These are phyloP conservation scores for Claviceps capensis DNA, from an alignment of 2,329 filamentous ascomycete species.

Conservation along the genomic window DNA sequence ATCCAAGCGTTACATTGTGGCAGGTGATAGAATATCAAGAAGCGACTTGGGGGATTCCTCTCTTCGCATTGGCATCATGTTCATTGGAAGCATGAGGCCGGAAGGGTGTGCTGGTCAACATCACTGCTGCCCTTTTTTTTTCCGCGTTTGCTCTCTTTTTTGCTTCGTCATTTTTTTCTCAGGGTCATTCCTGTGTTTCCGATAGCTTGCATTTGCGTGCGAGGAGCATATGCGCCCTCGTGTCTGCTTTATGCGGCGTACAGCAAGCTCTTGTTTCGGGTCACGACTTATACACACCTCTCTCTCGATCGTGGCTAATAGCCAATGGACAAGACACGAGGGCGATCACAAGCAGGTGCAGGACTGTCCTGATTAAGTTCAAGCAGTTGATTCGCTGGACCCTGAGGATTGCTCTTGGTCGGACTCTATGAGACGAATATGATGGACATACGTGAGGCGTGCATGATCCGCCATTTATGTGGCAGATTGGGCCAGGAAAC, in stretches of 20 bases:
- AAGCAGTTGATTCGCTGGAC: not conserved
- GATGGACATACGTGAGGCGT: not conserved
- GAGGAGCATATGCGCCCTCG: not conserved
- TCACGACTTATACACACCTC: not conserved
- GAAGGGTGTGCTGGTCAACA: not conserved
- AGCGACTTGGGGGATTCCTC: not conserved
- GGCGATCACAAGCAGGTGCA: not conserved
- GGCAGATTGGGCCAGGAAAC: not conserved
- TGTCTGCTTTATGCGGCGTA: not conserved
- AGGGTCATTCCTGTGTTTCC: not conserved
- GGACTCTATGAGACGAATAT: not conserved
- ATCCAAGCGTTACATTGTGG: not conserved
- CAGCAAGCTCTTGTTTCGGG: not conserved
- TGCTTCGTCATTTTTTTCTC: not conserved
- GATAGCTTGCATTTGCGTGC: not conserved
- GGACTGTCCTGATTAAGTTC: not conserved
- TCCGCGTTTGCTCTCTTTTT: not conserved
- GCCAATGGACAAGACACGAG: not conserved
- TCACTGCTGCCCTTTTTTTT: not conserved
- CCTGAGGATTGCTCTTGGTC: not conserved
- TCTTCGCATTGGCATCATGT: not conserved
- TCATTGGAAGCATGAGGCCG: no score
- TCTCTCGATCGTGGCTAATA: not conserved
- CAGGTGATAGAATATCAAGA: not conserved
- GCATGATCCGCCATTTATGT: not conserved